phyloP scores from a whole-genome alignment of 495 filamentous ascomycete genomes.

The Coniosporium apollinis region DNA sequence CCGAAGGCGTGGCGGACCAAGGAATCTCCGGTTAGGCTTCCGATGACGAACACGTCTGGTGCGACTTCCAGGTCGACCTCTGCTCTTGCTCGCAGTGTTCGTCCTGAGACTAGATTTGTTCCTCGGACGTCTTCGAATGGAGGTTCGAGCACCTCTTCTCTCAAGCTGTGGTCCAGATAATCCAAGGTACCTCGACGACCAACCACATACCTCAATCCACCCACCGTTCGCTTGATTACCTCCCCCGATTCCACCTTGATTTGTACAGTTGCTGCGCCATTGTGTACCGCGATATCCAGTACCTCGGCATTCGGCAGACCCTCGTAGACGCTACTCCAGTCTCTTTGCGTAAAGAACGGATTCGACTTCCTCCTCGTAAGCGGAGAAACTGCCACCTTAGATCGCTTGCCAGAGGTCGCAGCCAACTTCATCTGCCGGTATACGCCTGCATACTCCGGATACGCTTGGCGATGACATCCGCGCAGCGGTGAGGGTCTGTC shows the following conservation, averaged over 20 bases:
- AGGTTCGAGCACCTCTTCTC: conserved; percentile 31
- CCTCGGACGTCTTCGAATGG: conserved; percentile 12
- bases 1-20: conserved; percentile 48
- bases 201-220: conserved; percentile 40
- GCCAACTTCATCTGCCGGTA: conserved; percentile 48
- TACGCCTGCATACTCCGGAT: conserved; percentile 49
- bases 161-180: conserved; percentile 36
- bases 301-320: conserved; percentile 42
- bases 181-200: conserved; percentile 41
- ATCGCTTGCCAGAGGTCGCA: conserved; percentile 16
- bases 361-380: conserved; percentile 22
- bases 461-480: conserved; percentile 46
- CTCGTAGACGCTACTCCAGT: conserved; percentile 39
- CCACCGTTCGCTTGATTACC: conserved; percentile 28
- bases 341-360: conserved; percentile 24
- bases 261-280: conserved; percentile 21
- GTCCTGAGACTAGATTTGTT: conserved; percentile 29
- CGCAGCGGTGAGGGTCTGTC: conserved; percentile 40
- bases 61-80: conserved; percentile 38
- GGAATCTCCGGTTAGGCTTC: conserved; percentile 48
- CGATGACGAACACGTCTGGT: conserved; percentile 39
- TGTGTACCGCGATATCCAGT: conserved; percentile 22
- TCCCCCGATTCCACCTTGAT: conserved; percentile 33
- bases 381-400: conserved; percentile 3
- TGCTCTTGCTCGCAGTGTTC: conserved; percentile 38